Base-by-base conservation (phyloP, 805 yeast species). In the Priceomyces melissophilus region DNA sequence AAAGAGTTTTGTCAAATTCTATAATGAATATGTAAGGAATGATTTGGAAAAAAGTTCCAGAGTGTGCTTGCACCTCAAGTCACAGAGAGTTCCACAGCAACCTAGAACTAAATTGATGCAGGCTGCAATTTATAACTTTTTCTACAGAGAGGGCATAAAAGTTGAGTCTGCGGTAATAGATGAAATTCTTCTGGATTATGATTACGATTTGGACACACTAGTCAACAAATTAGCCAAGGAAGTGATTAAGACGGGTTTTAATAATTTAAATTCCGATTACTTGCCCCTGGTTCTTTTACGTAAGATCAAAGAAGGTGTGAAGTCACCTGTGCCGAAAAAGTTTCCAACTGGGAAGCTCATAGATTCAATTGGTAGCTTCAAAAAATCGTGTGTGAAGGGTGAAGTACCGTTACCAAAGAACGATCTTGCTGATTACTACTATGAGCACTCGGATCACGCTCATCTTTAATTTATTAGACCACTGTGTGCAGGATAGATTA, bases 371-470 rank as follows among this genome's bases (percentile, higher is more conserved):
- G 79, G 77, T 1, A 69, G 61, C 20, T 85, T 87, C 71, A 84
- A 83, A 58, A 60, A 78, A 13, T 55, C 60, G 2, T 60, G 79
- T 47, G 67, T 65, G 33, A 53, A 78, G 38, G 83, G 89, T 0
- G 76, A 78, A 1, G 73, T 81, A n/a, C 86, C 93, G 8, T 60
- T 55, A 37, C 88, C 95, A 1, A 54, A 54, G 32, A 44, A 45
- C 14, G 53, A 54, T 2, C 52, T 65, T 37, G 42, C 49, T 9
- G 49, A 52, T 11, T 65, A 50, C 47, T 58, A 56, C 41, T 55
- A 53, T 40, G 55, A 53, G 16, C 55, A 48, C 17, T 49, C 31
- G 15, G 55, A 54, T 30, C 44, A 43, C 15, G 45, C 52, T 12
- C 57, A 51, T 48, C 50, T 53, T 37, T 53, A 49, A 40, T 23